Evolutionary conservation across 441 rosid genomes (phyloP).

Genomic region (Metrosideros polymorpha): DNA sequence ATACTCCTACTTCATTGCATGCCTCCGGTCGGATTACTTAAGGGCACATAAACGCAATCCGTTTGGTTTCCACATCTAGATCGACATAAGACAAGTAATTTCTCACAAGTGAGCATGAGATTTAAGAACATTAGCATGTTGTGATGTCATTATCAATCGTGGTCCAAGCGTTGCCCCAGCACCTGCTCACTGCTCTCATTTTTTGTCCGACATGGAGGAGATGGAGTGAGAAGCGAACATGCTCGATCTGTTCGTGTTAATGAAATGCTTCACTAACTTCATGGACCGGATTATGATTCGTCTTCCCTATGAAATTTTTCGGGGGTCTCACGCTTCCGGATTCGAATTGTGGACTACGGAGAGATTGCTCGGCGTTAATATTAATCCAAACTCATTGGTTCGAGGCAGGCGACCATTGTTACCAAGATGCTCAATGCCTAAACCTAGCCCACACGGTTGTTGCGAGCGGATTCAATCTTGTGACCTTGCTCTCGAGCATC

Average conservation of each 20-base stretch:
- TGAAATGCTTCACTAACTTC: too few species aligned
- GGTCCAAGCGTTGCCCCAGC: not conserved
- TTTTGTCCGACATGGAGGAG: not conserved
- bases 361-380: rapidly evolving
- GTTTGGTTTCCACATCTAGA: not conserved
- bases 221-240: not conserved
- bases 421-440: not conserved
- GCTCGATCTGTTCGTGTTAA: not conserved
- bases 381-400: not conserved
- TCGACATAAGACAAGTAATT: not conserved
- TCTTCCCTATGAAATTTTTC: not conserved
- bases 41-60: not conserved
- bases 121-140: not conserved
- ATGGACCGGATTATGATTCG: not conserved
- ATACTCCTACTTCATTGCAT: not conserved
- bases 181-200: not conserved
- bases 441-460: not conserved
- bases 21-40: not conserved
- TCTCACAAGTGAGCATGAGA: not conserved
- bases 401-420: too few species aligned
- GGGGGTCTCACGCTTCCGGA: rapidly evolving
- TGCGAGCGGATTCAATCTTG: rapidly evolving
- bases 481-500: not conserved
- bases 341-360: not conserved
- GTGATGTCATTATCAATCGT: not conserved